Evolutionary conservation across 345 rosid species (phyloP).

Genomic region (Nasturtium officinale): DNA sequence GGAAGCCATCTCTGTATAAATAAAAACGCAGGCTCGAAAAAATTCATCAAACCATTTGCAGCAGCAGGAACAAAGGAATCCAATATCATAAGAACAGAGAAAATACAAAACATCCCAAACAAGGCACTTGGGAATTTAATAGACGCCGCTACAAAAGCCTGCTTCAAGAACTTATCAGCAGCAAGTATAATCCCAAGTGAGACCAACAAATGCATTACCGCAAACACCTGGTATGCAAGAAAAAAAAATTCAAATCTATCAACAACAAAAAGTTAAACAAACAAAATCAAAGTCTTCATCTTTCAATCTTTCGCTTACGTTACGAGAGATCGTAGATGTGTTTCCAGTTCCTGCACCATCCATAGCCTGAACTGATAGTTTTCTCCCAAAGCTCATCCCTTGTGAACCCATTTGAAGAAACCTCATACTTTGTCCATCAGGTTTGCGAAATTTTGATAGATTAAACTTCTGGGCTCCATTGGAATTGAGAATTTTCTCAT

Average conservation of each 20-base stretch:
- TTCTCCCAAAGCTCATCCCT: constrained; percentile 38
- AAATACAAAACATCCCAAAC: constrained; percentile 96
- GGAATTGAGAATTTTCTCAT: constrained; percentile 2
- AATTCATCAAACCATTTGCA: constrained; percentile 66
- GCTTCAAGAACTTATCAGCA: constrained; percentile 66
- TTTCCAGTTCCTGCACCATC: constrained; percentile 50
- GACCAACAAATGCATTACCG: constrained; percentile 62
- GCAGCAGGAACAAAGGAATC: constrained; percentile 70
- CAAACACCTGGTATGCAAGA: constrained; percentile 54
- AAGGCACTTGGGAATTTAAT: constrained; percentile 94
- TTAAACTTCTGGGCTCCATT: constrained; percentile 19
- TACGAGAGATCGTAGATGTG: constrained; percentile 53
- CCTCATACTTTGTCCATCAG: constrained; percentile 27
- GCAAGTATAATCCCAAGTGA: constrained; percentile 91
- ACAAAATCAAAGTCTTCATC: not conserved
- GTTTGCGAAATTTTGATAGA: constrained; percentile 19
- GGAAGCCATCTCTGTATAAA: constrained; percentile 98
- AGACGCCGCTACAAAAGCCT: constrained; percentile 81
- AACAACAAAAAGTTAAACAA: not conserved
- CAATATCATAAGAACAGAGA: constrained; percentile 67
- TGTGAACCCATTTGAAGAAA: constrained; percentile 53
- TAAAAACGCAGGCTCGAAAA: constrained; percentile 80
- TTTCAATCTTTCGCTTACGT: constrained; percentile 35
- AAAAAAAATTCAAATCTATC: not conserved
- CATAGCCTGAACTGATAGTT: constrained; percentile 44